These are phyloP conservation scores for Ustilaginoidea virens DNA, from an alignment of 2,329 filamentous ascomycete species.

Conservation along the genomic window DNA sequence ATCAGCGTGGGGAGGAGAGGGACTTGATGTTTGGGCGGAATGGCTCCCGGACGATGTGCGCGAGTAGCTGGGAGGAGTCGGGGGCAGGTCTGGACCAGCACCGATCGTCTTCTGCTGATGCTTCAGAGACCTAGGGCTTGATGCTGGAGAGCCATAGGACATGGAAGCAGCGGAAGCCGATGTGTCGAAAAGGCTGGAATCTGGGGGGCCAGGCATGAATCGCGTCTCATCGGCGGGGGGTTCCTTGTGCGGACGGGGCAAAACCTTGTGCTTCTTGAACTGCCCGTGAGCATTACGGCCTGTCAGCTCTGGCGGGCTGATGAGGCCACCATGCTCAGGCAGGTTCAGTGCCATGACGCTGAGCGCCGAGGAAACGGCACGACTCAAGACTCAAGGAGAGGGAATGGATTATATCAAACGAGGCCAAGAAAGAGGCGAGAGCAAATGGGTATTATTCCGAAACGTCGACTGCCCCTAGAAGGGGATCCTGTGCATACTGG, in stretches of 20 bases:
- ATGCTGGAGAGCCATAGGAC: conserved; percentile 7
- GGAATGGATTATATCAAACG: too few relatives aligned
- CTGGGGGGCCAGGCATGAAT: conserved; percentile 9
- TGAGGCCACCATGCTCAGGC: conserved; percentile 13
- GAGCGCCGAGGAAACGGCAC: conserved; percentile 10
- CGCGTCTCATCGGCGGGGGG: conserved; percentile 11
- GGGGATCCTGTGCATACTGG: conserved; percentile 9
- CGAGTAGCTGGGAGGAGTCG: conserved; percentile 48
- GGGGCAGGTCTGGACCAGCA: conserved; percentile 36
- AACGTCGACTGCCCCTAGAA: conserved; percentile 8
- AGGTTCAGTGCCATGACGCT: conserved; percentile 17
- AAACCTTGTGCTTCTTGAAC: conserved; percentile 30
- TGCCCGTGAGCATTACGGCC: conserved; percentile 18
- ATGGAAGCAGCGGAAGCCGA: neutral
- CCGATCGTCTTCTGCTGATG: conserved; percentile 26
- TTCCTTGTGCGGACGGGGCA: conserved; percentile 21
- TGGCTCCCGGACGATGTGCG: conserved; percentile 38
- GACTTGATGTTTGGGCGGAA: conserved; percentile 26
- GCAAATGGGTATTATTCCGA: conserved; percentile 4
- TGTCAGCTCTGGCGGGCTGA: conserved; percentile 12
- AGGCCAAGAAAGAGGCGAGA: too few relatives aligned
- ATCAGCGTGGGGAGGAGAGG: conserved; percentile 21
- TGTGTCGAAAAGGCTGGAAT: conserved; percentile 15
- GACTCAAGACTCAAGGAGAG: too few relatives aligned
- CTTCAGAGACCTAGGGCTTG: conserved; percentile 23